Percentiles rank a stretch among this genome's conserved stretches.
phyloP scores from a whole-genome alignment of 345 rosid species.

The Melaleuca quinquenervia region DNA sequence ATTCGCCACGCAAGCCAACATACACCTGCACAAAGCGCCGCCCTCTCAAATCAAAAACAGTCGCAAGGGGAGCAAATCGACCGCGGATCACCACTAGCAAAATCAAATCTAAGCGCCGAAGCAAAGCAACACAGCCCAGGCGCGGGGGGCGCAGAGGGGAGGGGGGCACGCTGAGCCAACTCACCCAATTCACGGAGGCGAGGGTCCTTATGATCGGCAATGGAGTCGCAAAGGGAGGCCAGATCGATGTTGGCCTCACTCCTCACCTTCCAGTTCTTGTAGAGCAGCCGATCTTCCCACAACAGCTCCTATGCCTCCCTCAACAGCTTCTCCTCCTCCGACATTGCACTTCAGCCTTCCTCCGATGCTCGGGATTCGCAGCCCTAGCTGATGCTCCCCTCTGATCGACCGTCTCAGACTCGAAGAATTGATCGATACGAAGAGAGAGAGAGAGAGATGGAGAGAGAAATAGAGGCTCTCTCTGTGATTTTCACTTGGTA shows the following conservation, averaged over 20 bases:
- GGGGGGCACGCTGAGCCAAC: neutral
- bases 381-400: neutral
- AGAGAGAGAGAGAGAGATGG: neutral
- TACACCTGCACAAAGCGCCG: neutral
- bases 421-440: neutral
- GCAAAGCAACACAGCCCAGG: neutral
- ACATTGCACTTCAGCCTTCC: slow-evolving; percentile 26
- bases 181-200: slow-evolving; percentile 93
- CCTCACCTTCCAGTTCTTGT: slow-evolving; percentile 97
- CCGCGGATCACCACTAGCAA: neutral
- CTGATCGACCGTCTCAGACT: neutral
- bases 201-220: slow-evolving; percentile 86
- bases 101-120: slow-evolving; percentile 41
- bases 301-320: slow-evolving; percentile 97
- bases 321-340: slow-evolving; percentile 90
- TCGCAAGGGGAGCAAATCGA: neutral
- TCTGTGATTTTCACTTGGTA: no score
- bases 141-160: neutral
- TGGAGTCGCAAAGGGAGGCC: slow-evolving; percentile 76
- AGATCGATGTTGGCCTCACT: slow-evolving; percentile 92
- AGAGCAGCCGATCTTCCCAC: slow-evolving; percentile 94
- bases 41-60: neutral
- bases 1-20: neutral
- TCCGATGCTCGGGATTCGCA: slow-evolving; percentile 1
- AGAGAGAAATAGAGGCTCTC: no score